Evolutionary conservation across 2,329 filamentous ascomycete species (phyloP), one percentile per base, ranked within the genome.

Genomic region (Tolypocladium album): DNA sequence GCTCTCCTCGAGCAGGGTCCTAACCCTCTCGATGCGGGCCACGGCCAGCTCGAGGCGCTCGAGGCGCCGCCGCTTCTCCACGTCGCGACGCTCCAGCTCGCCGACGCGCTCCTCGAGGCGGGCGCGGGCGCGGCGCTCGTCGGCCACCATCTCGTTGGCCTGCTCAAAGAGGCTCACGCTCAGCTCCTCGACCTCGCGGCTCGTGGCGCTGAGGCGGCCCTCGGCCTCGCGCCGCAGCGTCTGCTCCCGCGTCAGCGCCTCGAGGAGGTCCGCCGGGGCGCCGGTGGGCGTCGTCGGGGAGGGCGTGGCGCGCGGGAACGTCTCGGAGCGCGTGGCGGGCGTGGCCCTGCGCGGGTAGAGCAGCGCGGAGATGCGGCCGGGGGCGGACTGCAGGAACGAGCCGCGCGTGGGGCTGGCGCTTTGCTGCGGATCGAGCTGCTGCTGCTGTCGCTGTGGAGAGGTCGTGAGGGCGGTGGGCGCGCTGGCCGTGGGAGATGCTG

Each of bases 121-220:
- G 7, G 88, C 88, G 61, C 88, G 77, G 40, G 87, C 88, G 60
- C 84, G 81, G 52, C 90, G 78, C 77, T 94, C 90, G 22, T 82
- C 79, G 2, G 90, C 89, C 24, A 94, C 90, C 90, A 94, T 94
- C 74, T 92, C 86, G 71, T 94, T 94, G 58, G 90, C 90, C 76
- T 92, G 87, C 75, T 89, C 86, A 71, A 94, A 94, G 59, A 94
- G 76, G 57, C 82, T 82, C 24, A 83, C 87, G 68, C 83, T 89
- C 64, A 94, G 77, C 74, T 94, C 90, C 74, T 93, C 90, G 24
- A 93, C 82, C 76, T 94, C 90, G 15, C 77, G 79, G 67, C 83
- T 86, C 57, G 89, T 88, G 57, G 85, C 82, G 64, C 79, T 80
- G 24, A 90, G 76, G 63, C 83, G 82, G 57, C 82, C 81, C 74